A percentile compares a stretch with the other conserved stretches of the same genome.
These are phyloP conservation scores for Globisporangium cystogenes DNA, from an alignment of 352 stramenopile species.

Conservation along the genomic window DNA sequence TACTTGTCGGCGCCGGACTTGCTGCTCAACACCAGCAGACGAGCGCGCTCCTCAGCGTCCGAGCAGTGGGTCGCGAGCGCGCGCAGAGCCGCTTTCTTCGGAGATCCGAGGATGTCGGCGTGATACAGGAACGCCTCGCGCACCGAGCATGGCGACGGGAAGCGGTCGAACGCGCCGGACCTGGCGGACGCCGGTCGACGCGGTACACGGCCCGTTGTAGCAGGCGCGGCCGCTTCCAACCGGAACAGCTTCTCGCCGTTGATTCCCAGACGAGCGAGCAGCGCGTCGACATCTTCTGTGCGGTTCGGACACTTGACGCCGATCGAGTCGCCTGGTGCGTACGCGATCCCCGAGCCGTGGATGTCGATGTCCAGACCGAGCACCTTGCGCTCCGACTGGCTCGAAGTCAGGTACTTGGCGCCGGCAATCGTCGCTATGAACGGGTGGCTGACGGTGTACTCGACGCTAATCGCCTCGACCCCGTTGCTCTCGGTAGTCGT, in stretches of 20 bases:
- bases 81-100: constrained; percentile 76
- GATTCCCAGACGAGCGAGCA: constrained; percentile 51
- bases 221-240: constrained; percentile 23
- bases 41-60: constrained; percentile 51
- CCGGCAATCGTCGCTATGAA: constrained; percentile 36
- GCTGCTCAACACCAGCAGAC: constrained; percentile 64
- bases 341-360: constrained; percentile 43
- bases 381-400: constrained; percentile 47
- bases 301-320: constrained; percentile 83
- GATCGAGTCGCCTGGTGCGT: constrained; percentile 80
- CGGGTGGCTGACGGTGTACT: constrained; percentile 42
- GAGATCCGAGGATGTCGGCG: constrained; percentile 76
- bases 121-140: constrained; percentile 67
- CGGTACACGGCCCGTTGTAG: constrained; percentile 13
- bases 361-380: constrained; percentile 47
- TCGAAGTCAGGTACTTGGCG: constrained; percentile 47
- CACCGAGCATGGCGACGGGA: constrained; percentile 54
- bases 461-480: constrained; percentile 4
- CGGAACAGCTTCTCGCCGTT: constrained; percentile 26
- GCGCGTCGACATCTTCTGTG: constrained; percentile 47
- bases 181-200: constrained; percentile 13
- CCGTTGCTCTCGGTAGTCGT: not conserved
- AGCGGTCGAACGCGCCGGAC: constrained; percentile 29
- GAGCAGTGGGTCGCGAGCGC: constrained; percentile 60
- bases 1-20: constrained; percentile 61